A percentile compares a stretch with the other conserved stretches of the same genome.
These are phyloP conservation scores for Plenodomus lindquistii DNA, from an alignment of 2,329 filamentous ascomycete genomes.

Conservation along the genomic window DNA sequence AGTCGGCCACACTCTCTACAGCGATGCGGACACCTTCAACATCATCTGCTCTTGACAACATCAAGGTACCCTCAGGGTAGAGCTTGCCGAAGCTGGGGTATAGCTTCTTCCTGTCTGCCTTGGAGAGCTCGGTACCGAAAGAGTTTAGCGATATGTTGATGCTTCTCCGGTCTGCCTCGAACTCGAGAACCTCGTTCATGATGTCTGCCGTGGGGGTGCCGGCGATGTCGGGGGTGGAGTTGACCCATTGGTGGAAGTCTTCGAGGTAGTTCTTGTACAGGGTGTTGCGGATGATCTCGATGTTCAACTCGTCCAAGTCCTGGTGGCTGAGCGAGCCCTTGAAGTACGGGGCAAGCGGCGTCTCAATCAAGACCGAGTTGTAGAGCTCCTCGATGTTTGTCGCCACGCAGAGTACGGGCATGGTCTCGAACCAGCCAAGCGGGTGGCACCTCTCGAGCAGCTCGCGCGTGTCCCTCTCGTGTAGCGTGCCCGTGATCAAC, in stretches of 20 bases:
- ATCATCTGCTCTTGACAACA: conserved; percentile 94
- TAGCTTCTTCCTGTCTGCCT: conserved; percentile 91
- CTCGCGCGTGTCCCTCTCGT: conserved; percentile 95
- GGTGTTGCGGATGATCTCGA: conserved; percentile 98
- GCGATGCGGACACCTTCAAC: conserved; percentile 91
- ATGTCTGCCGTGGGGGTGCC: conserved; percentile 90
- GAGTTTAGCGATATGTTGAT: conserved; percentile 99
- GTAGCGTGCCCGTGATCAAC: conserved; percentile 94
- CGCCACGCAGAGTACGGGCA: conserved; percentile 96
- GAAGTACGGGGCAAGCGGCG: conserved; percentile 93
- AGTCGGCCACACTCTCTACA: conserved; percentile 90
- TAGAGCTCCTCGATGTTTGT: conserved; percentile 99
- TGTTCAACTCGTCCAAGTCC: conserved; percentile 97
- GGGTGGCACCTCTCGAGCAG: conserved; percentile 95
- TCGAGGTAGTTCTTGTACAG: conserved; percentile 99
- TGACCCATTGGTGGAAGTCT: conserved; percentile 95
- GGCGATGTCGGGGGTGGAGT: conserved; percentile 80
- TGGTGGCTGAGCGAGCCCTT: conserved; percentile 95
- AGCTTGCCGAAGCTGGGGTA: conserved; percentile 91
- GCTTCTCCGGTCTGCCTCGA: conserved; percentile 92
- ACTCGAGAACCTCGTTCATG: conserved; percentile 95
- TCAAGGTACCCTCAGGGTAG: conserved; percentile 90
- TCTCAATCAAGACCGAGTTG: conserved; percentile 97
- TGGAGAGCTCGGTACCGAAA: conserved; percentile 93
- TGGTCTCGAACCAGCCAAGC: conserved; percentile 97